A percentile compares a stretch with the other conserved stretches of the same genome.
Conservation (phyloP, 2,329 filamentous ascomycete species). For the Periconia sp. region DNA sequence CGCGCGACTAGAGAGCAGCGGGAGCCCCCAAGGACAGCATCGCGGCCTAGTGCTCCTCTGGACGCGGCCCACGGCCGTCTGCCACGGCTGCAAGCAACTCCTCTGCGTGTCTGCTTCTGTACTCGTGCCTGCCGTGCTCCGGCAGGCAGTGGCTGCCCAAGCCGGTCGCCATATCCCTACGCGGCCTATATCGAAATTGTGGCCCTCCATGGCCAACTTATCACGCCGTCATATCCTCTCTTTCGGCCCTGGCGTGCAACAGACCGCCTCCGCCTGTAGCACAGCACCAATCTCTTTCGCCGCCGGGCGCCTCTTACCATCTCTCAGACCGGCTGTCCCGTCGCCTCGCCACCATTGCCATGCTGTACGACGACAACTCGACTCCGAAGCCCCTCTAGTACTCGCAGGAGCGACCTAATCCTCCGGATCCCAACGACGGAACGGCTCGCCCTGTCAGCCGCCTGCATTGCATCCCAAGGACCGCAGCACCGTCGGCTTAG, state of each 20-base stretch:
- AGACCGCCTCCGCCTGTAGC: slow-evolving; percentile 21
- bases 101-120: neutral
- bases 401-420: slow-evolving; percentile 12
- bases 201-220: neutral
- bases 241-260: slow-evolving; percentile 10
- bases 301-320: slow-evolving; percentile 11
- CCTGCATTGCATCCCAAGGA: slow-evolving; percentile 8
- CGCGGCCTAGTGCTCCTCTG: neutral
- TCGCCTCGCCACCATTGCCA: slow-evolving; percentile 18
- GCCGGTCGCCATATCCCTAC: neutral
- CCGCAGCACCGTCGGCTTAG: slow-evolving; percentile 6
- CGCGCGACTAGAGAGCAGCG: no score
- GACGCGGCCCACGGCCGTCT: neutral
- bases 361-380: slow-evolving; percentile 34
- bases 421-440: slow-evolving; percentile 16
- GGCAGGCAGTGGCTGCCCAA: neutral
- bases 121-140: neutral
- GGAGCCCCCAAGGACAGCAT: no score
- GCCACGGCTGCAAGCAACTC: no score
- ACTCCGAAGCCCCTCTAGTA: slow-evolving; percentile 9
- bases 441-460: slow-evolving; percentile 28
- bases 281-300: slow-evolving; percentile 24
- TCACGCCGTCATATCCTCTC: slow-evolving; percentile 16
- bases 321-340: slow-evolving; percentile 22
- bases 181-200: neutral